Conservation (phyloP, 2,329 filamentous ascomycete species). For the Dactylonectria macrodidyma region DNA sequence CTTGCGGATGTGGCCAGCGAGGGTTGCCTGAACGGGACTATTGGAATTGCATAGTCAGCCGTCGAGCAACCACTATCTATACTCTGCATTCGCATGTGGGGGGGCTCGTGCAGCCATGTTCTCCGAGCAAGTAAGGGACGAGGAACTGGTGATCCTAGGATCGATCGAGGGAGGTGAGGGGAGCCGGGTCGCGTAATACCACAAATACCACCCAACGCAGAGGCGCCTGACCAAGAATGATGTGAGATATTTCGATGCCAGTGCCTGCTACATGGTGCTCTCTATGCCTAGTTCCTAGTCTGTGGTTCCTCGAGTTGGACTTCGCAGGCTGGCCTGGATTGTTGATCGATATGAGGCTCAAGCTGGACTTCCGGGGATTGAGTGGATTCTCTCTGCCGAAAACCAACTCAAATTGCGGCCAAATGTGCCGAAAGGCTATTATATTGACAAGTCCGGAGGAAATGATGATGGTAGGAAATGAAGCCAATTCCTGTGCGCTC, state of each 20-base stretch:
- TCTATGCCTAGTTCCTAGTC: not conserved
- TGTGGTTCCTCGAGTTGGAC: slow-evolving; percentile 1
- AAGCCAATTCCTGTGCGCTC: slow-evolving; percentile 11
- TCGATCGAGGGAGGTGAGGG: slow-evolving; percentile 31
- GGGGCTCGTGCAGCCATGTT: slow-evolving; percentile 36
- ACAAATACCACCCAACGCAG: slow-evolving; percentile 8
- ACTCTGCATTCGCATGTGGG: slow-evolving; percentile 18
- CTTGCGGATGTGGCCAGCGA: slow-evolving; percentile 27
- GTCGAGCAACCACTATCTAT: not conserved
- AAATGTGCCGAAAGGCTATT: slow-evolving; percentile 18
- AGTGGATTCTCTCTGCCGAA: not conserved
- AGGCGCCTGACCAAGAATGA: slow-evolving; percentile 9
- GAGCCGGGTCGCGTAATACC: slow-evolving; percentile 7
- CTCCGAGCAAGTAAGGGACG: slow-evolving; percentile 31
- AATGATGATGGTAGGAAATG: not conserved
- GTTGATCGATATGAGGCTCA: slow-evolving; percentile 4
- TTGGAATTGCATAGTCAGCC: slow-evolving; percentile 16
- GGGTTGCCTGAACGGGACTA: slow-evolving; percentile 33
- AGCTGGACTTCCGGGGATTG: not conserved
- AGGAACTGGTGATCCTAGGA: slow-evolving; percentile 30
- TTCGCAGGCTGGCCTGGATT: not conserved
- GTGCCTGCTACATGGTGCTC: too few relatives aligned
- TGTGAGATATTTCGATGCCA: not conserved
- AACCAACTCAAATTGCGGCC: not conserved
- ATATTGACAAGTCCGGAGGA: slow-evolving; percentile 3